Conservation (phyloP, 306 rosid species). For the Calophaca sinica region DNA sequence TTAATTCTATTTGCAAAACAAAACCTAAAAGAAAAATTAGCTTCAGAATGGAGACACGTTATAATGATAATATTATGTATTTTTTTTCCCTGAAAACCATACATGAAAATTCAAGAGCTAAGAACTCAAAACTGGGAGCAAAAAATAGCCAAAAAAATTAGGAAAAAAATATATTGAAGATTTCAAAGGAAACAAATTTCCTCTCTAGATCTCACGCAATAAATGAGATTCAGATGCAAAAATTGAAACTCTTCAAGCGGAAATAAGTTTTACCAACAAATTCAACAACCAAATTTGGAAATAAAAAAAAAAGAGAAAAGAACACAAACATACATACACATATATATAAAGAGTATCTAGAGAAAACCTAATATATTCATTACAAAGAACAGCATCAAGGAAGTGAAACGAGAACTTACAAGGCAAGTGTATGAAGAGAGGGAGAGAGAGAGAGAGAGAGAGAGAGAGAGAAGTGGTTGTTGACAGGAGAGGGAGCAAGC, state of each 20-base stretch:
- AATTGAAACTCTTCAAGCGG: neutral
- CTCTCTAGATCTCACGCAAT: neutral
- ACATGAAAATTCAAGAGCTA: neutral
- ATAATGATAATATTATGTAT: neutral
- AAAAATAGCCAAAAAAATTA: neutral
- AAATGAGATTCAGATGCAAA: constrained; percentile 25
- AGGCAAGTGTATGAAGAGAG: constrained; percentile 1
- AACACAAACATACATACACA: neutral
- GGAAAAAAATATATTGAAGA: neutral
- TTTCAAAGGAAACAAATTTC: neutral
- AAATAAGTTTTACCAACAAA: neutral
- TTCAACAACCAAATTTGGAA: constrained; percentile 20
- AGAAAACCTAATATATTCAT: too few species aligned
- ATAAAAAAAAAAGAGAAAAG: neutral
- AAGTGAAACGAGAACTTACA: constrained; percentile 39
- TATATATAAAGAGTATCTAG: neutral
- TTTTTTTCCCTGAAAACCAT: neutral
- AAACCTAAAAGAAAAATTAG: neutral
- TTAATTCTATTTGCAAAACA: constrained; percentile 13
- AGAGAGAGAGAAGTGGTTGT: neutral
- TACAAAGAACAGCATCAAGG: neutral
- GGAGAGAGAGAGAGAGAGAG: neutral
- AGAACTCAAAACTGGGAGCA: neutral
- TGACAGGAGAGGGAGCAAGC: constrained; percentile 52
- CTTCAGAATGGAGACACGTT: neutral